Percentiles rank a stretch among this genome's conserved stretches.
phyloP scores from a whole-genome alignment of 2,329 filamentous ascomycete genomes.

The Ophiosphaerella korrae region DNA sequence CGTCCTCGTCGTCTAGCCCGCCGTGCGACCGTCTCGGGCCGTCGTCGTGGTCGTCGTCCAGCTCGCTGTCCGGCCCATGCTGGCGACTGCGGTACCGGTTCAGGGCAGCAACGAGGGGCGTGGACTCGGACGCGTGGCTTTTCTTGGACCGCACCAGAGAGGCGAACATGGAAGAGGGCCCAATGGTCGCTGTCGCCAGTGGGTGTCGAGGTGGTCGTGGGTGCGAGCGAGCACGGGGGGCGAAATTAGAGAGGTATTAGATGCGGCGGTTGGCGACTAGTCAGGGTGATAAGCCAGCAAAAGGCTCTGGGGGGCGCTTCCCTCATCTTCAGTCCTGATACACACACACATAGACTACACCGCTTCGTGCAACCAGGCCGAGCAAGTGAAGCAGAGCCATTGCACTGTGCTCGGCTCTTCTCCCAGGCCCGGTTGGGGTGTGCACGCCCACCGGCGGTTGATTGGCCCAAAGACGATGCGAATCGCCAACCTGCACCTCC shows the following conservation, averaged over 20 bases:
- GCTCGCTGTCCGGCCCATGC: slow-evolving; percentile 24
- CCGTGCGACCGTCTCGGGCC: slow-evolving; percentile 31
- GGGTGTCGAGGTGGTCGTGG: slow-evolving; percentile 4
- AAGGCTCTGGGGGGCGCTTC: slow-evolving; percentile 15
- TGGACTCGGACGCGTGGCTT: slow-evolving; percentile 39
- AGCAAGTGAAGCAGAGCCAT: background rate
- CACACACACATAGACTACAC: background rate
- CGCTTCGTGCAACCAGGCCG: slow-evolving; percentile 5
- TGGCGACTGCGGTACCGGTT: slow-evolving; percentile 35
- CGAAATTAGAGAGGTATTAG: slow-evolving; percentile 9
- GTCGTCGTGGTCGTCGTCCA: slow-evolving; percentile 26
- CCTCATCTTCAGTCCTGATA: background rate
- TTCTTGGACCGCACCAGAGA: slow-evolving; percentile 43
- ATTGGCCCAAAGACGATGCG: background rate
- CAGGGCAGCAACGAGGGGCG: slow-evolving; percentile 43
- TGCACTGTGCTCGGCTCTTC: background rate
- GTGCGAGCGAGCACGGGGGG: slow-evolving; percentile 1
- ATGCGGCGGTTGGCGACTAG: slow-evolving; percentile 11
- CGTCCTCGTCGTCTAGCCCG: slow-evolving; percentile 38
- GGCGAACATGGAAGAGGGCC: slow-evolving; percentile 42
- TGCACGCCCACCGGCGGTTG: background rate
- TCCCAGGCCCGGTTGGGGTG: background rate
- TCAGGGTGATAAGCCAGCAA: slow-evolving; percentile 8
- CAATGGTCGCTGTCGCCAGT: slow-evolving; percentile 13
- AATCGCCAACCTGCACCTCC: no score